These are phyloP conservation scores for Hygrocybe coccinea DNA, from an alignment of 768 basidiomycete genomes.

Conservation along the genomic window DNA sequence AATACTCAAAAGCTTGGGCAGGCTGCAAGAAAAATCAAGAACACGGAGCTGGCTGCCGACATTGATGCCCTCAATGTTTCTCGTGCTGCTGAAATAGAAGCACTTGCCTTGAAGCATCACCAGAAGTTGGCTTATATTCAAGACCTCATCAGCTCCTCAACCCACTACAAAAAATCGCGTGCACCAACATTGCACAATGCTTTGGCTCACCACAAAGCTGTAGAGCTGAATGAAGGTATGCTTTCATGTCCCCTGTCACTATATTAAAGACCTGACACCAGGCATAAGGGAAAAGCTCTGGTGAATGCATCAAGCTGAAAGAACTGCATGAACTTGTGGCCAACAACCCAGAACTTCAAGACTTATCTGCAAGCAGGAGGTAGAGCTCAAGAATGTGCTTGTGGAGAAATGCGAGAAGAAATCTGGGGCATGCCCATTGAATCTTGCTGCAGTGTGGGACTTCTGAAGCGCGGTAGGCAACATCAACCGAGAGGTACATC, in stretches of 20 bases:
- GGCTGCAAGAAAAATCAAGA: neutral
- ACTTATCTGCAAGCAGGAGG: neutral
- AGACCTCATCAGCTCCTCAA: neutral
- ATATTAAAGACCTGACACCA: neutral
- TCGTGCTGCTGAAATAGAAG: neutral
- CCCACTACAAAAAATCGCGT: neutral
- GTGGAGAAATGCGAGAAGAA: neutral
- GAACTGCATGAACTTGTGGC: neutral
- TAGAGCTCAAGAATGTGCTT: neutral
- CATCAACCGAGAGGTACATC: neutral
- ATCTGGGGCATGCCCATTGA: neutral
- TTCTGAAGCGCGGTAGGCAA: neutral
- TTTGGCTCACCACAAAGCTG: neutral
- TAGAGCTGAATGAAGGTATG: neutral
- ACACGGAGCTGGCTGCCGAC: neutral
- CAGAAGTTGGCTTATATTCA: neutral
- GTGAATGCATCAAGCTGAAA: neutral
- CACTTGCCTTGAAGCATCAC: neutral
- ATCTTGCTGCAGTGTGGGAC: neutral
- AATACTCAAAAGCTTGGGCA: neutral
- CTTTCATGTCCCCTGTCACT: neutral
- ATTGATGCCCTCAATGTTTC: neutral
- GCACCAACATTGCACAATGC: constrained; percentile 3
- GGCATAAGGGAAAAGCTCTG: neutral
- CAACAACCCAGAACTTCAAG: neutral